A percentile compares a stretch with the other conserved stretches of the same genome.
These are phyloP conservation scores for Suzukiozyma palmioleophila DNA, from an alignment of 1,139 yeast species.

Conservation along the genomic window DNA sequence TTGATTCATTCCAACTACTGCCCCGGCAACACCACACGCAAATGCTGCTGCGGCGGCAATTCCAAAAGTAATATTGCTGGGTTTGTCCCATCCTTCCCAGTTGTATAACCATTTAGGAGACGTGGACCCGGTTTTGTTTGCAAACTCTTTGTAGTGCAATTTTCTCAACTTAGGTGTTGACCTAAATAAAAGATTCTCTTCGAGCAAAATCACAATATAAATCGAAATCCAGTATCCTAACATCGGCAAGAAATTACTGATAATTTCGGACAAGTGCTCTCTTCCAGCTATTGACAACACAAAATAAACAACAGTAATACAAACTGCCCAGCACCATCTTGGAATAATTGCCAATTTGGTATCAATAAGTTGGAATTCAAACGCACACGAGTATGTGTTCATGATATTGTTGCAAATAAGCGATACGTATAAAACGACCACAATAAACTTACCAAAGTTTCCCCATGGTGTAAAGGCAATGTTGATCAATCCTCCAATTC, in stretches of 20 bases:
- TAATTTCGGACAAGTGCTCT: conserved; percentile 63
- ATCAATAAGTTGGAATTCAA: conserved; percentile 70
- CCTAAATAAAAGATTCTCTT: conserved; percentile 73
- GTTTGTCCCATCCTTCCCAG: conserved; percentile 64
- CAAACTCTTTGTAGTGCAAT: conserved; percentile 52
- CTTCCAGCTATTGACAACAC: conserved; percentile 73
- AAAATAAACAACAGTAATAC: conserved; percentile 59
- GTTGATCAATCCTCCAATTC: conserved; percentile 74
- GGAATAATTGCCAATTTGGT: conserved; percentile 59
- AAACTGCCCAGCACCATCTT: conserved; percentile 71
- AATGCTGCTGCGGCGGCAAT: conserved; percentile 23
- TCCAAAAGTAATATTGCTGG: conserved; percentile 38
- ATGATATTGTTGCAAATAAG: conserved; percentile 36
- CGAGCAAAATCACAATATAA: conserved; percentile 64
- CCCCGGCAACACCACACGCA: conserved; percentile 24
- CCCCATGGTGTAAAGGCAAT: conserved; percentile 71
- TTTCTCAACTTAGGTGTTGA: conserved; percentile 43
- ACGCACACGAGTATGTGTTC: conserved; percentile 80
- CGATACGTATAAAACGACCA: conserved; percentile 29
- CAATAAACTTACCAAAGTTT: conserved; percentile 55
- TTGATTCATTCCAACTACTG: conserved; percentile 31
- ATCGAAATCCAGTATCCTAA: conserved; percentile 89
- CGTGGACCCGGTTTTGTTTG: conserved; percentile 42
- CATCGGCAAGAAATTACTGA: conserved; percentile 87
- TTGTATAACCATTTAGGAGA: conserved; percentile 42